Percentiles rank a stretch among this genome's conserved stretches.
phyloP scores from a whole-genome alignment of 2,329 filamentous ascomycete genomes.

The Penicillium sp. region DNA sequence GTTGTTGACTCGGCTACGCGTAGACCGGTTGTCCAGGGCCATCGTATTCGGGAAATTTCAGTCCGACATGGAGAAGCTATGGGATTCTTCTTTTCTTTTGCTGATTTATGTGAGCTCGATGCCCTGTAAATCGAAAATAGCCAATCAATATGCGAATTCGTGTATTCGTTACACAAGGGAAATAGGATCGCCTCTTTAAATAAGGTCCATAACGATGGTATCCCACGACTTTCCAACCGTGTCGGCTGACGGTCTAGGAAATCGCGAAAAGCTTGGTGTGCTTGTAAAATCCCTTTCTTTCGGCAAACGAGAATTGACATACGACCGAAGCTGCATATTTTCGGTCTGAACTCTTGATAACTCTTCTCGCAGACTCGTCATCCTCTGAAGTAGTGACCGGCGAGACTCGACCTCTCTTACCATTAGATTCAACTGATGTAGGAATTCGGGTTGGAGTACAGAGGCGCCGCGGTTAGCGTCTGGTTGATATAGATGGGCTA shows the following conservation, averaged over 20 bases:
- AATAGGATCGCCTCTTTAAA: conserved; percentile 9
- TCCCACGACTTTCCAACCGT: conserved; percentile 23
- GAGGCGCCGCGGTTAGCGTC: conserved; percentile 6
- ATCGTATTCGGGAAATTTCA: too few species aligned
- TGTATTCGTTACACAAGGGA: background rate
- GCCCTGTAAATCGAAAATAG: too few species aligned
- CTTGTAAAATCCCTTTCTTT: conserved; percentile 9
- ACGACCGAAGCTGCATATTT: conserved; percentile 20
- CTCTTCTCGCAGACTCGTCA: conserved; percentile 19
- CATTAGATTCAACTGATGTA: conserved; percentile 21
- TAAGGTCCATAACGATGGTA: conserved; percentile 23
- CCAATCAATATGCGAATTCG: background rate
- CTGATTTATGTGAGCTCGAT: too few species aligned
- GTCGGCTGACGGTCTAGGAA: conserved; percentile 11
- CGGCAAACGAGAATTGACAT: conserved; percentile 13
- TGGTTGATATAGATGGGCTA: conserved; percentile 10
- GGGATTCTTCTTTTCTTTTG: too few species aligned
- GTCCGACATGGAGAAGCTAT: too few species aligned
- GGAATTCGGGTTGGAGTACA: conserved; percentile 16
- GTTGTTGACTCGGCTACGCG: background rate
- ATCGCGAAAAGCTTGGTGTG: conserved; percentile 2
- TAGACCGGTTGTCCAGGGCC: background rate
- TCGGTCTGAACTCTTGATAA: conserved; percentile 22
- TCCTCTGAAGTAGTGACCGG: conserved; percentile 15
- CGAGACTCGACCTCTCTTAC: conserved; percentile 22